A percentile compares a stretch with the other conserved stretches of the same genome.
These are phyloP conservation scores for Fomitopsis pulvina DNA, from an alignment of 768 basidiomycete species.

Conservation along the genomic window DNA sequence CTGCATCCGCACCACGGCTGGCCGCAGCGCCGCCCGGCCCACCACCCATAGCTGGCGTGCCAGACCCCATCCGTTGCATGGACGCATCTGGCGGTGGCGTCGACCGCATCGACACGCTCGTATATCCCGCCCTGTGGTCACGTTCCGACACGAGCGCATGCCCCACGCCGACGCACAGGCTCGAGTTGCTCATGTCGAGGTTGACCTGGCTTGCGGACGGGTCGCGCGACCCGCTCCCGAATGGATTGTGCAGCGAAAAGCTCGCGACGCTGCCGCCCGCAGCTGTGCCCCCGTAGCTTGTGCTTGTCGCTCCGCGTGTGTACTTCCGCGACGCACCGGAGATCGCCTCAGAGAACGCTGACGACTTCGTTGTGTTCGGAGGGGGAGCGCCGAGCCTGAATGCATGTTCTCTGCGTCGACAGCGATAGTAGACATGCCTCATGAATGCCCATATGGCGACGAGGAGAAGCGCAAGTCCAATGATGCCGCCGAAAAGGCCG, in stretches of 20 bases:
- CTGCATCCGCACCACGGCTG: not conserved
- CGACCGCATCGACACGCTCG: not conserved
- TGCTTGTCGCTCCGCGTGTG: not conserved
- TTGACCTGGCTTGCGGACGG: not conserved
- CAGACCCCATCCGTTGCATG: not conserved
- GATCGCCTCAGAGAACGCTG: not conserved
- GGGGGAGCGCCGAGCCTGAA: slow-evolving; percentile 16
- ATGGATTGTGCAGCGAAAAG: not conserved
- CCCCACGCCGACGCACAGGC: not conserved
- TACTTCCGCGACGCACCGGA: not conserved
- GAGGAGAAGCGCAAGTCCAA: slow-evolving; percentile 13
- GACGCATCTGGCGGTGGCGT: not conserved
- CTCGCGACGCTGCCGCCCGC: not conserved
- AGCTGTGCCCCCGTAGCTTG: not conserved
- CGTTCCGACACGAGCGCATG: not conserved
- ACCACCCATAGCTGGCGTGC: not conserved
- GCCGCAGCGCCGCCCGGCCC: not conserved
- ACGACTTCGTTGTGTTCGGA: slow-evolving; percentile 5
- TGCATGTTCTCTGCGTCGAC: slow-evolving; percentile 14
- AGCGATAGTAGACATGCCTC: slow-evolving; percentile 8
- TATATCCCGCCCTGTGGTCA: not conserved
- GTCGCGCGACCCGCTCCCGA: not conserved
- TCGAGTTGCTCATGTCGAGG: not conserved
- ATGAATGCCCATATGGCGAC: slow-evolving; percentile 12
- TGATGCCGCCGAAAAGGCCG: slow-evolving; percentile 16